phyloP scores from a whole-genome alignment of 1,284 basidiomycete genomes.

The Inonotus hispidus region DNA sequence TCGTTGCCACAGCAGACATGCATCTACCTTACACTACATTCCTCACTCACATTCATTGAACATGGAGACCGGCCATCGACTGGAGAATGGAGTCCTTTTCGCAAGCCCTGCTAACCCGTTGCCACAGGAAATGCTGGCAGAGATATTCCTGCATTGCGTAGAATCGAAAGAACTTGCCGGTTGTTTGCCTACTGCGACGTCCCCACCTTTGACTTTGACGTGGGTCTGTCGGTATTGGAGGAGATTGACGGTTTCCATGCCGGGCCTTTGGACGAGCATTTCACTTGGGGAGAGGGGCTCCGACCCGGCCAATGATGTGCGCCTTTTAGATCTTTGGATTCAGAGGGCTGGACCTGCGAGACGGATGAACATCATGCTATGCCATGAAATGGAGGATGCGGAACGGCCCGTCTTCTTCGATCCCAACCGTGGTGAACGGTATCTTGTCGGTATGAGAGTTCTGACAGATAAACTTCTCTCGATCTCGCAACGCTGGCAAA shows the following conservation, averaged over 20 bases:
- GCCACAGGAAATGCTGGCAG: conserved; percentile 8
- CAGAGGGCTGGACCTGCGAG: conserved; percentile 1
- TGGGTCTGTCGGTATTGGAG: conserved; percentile 15
- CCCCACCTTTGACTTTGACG: conserved; percentile 10
- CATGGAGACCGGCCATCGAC: not conserved
- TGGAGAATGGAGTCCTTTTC: conserved; percentile 10
- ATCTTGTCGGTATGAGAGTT: conserved; percentile 11
- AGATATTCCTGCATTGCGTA: conserved; percentile 9
- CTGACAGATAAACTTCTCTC: conserved; percentile 11
- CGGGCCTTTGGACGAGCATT: conserved; percentile 11
- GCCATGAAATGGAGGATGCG: conserved; percentile 11
- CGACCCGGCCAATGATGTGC: conserved; percentile 9
- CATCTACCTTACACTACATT: not conserved
- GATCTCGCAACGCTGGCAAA: conserved; percentile 12
- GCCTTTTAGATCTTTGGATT: conserved; percentile 7
- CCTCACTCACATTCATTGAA: not conserved
- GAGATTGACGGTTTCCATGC: conserved; percentile 5
- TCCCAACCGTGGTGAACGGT: conserved; percentile 2
- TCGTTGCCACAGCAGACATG: not conserved
- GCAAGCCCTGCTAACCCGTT: not conserved
- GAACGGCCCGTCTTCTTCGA: conserved; percentile 11
- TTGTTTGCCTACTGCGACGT: not conserved
- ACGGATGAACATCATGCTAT: conserved; percentile 3
- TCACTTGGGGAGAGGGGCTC: conserved; percentile 7
- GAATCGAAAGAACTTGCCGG: not conserved